phyloP scores from a whole-genome alignment of 768 basidiomycete genomes.

The Naganishia kalamii region DNA sequence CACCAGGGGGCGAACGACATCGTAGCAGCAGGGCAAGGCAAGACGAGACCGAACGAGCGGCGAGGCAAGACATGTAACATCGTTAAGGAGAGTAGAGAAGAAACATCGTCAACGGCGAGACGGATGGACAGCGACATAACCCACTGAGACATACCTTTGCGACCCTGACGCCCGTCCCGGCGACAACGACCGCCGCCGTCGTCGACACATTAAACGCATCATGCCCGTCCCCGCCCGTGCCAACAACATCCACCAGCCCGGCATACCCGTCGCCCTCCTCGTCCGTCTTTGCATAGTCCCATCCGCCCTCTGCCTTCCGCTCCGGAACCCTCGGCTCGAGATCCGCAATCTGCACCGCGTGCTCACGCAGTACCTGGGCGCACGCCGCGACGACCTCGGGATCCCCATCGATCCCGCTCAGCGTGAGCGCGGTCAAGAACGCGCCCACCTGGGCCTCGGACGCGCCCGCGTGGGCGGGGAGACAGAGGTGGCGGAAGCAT shows the following conservation, averaged over 20 bases:
- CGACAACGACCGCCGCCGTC: conserved; percentile 84
- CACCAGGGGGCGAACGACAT: too few species aligned
- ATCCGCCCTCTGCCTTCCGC: conserved; percentile 26
- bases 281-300: conserved; percentile 43
- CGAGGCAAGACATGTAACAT: background rate
- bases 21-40: too few species aligned
- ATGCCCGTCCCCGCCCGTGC: conserved; percentile 90
- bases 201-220: conserved; percentile 97
- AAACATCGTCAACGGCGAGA: too few species aligned
- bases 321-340: background rate
- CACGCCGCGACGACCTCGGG: conserved; percentile 73
- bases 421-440: conserved; percentile 77
- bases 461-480: conserved; percentile 30
- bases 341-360: conserved; percentile 50
- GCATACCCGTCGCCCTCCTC: conserved; percentile 41
- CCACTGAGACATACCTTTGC: conserved; percentile 76
- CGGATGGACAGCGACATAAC: too few species aligned
- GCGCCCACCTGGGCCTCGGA: conserved; percentile 66
- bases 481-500: conserved; percentile 60
- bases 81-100: too few species aligned
- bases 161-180: conserved; percentile 81
- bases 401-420: conserved; percentile 67
- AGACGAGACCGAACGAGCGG: background rate
- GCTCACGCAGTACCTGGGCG: conserved; percentile 65
- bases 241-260: conserved; percentile 68